Conservation (phyloP, 2,329 filamentous ascomycete genomes). For the Xylariomycetidae sp. region DNA sequence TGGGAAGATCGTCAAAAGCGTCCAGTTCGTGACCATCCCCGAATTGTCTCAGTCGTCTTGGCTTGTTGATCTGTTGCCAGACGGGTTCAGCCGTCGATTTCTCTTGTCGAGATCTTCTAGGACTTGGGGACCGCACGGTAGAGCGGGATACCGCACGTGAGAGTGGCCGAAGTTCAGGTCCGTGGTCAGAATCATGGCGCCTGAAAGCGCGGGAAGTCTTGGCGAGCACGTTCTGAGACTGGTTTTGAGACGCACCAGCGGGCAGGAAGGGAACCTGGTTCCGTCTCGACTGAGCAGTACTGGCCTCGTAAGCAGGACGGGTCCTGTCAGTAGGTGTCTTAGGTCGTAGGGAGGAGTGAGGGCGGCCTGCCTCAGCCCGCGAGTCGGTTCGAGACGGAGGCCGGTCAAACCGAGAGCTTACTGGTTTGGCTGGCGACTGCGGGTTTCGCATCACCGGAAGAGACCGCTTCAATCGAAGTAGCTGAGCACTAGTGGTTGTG, state of each 20-base stretch:
- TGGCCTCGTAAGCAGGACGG: conserved; percentile 46
- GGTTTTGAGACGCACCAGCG: conserved; percentile 65
- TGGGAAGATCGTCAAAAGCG: conserved; percentile 90
- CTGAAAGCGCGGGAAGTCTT: conserved; percentile 69
- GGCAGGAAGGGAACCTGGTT: conserved; percentile 72
- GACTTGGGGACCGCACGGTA: conserved; percentile 57
- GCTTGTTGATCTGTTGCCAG: conserved; percentile 68
- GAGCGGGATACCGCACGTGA: conserved; percentile 56
- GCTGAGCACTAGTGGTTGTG: conserved; percentile 61
- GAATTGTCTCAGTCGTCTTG: conserved; percentile 67
- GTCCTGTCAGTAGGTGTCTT: conserved; percentile 68
- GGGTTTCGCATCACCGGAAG: conserved; percentile 53
- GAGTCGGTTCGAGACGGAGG: conserved; percentile 56
- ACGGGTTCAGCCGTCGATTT: conserved; percentile 40
- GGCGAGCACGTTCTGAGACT: conserved; percentile 72
- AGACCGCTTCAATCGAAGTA: conserved; percentile 62
- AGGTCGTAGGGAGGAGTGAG: conserved; percentile 51
- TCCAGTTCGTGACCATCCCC: conserved; percentile 92
- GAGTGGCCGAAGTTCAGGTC: conserved; percentile 51
- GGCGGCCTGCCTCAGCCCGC: conserved; percentile 47
- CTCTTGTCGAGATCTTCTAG: conserved; percentile 42
- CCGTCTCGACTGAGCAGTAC: conserved; percentile 51
- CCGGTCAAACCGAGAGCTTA: conserved; percentile 46
- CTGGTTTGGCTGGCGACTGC: conserved; percentile 48
- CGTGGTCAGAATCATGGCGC: conserved; percentile 76